A percentile compares a stretch with the other conserved stretches of the same genome.
phyloP scores from a whole-genome alignment of 2,329 filamentous ascomycete species.

The Calonectria honghensis region DNA sequence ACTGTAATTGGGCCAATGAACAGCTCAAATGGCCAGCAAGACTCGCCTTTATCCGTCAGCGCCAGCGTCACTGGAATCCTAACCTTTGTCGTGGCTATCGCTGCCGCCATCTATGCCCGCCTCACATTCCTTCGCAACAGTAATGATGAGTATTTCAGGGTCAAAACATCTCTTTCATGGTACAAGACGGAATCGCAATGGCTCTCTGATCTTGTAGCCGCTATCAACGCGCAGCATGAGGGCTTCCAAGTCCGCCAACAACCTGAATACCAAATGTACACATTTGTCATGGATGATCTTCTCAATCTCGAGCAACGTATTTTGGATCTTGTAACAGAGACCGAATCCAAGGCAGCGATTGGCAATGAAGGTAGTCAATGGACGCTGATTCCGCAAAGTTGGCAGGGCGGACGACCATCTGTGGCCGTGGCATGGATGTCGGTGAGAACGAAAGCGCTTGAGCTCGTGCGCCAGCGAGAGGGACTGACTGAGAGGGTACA shows the following conservation, averaged over 20 bases:
- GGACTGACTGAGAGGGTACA: constrained; percentile 66
- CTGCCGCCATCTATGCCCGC: constrained; percentile 65
- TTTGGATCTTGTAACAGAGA: constrained; percentile 66
- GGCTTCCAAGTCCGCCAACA: constrained; percentile 52
- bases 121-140: constrained; percentile 67
- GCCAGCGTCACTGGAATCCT: constrained; percentile 67
- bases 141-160: constrained; percentile 67
- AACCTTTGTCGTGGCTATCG: constrained; percentile 68
- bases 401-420: constrained; percentile 60
- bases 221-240: constrained; percentile 54
- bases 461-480: constrained; percentile 67
- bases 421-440: constrained; percentile 68
- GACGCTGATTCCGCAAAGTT: constrained; percentile 62
- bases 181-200: constrained; percentile 70
- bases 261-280: constrained; percentile 68
- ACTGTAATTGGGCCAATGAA: constrained; percentile 48
- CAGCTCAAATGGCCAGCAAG: constrained; percentile 54
- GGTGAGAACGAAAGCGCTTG: constrained; percentile 65
- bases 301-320: constrained; percentile 65
- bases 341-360: constrained; percentile 58
- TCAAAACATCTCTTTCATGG: constrained; percentile 68
- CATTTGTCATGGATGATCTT: constrained; percentile 68
- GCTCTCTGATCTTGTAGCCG: constrained; percentile 64
- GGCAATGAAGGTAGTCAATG: constrained; percentile 56
- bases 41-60: constrained; percentile 67